Conservation (phyloP, 2,329 filamentous ascomycete species). For the Aurifilum marmelostoma region DNA sequence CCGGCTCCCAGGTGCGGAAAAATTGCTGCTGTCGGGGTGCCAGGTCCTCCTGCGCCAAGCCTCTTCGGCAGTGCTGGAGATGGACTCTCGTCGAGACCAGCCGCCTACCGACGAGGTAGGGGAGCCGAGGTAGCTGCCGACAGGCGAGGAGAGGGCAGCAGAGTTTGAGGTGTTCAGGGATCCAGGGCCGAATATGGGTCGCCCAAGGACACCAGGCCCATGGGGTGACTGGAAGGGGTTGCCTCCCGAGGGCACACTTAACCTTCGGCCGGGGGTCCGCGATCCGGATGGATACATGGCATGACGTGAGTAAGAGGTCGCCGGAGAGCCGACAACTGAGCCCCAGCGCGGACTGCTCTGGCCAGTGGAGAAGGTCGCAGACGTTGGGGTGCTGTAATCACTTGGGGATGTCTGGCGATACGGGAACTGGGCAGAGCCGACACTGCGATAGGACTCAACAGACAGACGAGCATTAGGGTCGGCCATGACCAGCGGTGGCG, state of each 20-base stretch:
- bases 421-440: conserved; percentile 66
- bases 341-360: conserved; percentile 78
- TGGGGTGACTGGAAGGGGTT: conserved; percentile 75
- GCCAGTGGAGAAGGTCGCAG: conserved; percentile 77
- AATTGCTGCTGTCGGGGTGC: conserved; percentile 78
- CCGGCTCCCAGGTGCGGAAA: conserved; percentile 69
- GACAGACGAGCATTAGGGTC: conserved; percentile 70
- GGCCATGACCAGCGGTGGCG: conserved; percentile 79
- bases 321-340: conserved; percentile 71
- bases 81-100: conserved; percentile 69
- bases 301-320: conserved; percentile 68
- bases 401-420: conserved; percentile 71
- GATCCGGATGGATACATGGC: conserved; percentile 70
- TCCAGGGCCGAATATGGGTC: conserved; percentile 58
- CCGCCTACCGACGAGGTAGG: conserved; percentile 64
- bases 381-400: conserved; percentile 81
- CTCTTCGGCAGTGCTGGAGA: conserved; percentile 66
- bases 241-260: conserved; percentile 78
- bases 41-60: conserved; percentile 85
- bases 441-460: conserved; percentile 69
- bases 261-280: conserved; percentile 70
- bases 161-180: conserved; percentile 58
- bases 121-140: conserved; percentile 63
- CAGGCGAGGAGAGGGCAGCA: conserved; percentile 58
- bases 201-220: conserved; percentile 51